phyloP scores from a whole-genome alignment of 768 basidiomycete genomes.

The Peribolospora kevripleyi region DNA sequence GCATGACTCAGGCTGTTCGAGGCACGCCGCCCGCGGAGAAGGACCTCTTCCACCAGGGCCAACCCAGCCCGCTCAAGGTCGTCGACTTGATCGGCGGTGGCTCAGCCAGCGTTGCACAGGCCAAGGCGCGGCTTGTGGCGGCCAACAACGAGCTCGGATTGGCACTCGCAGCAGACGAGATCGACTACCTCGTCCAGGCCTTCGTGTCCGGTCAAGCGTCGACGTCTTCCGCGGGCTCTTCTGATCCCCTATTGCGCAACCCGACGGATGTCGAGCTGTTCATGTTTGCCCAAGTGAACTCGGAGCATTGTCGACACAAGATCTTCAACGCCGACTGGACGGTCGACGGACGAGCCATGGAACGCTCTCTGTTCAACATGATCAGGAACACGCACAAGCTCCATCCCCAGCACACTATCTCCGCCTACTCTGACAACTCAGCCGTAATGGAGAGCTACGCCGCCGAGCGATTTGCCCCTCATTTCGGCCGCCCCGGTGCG shows the following conservation, averaged over 20 bases:
- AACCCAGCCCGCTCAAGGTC: conserved; percentile 42
- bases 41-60: conserved; percentile 28
- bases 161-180: conserved; percentile 68
- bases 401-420: conserved; percentile 53
- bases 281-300: conserved; percentile 99
- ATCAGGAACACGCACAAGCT: conserved; percentile 82
- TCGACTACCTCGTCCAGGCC: conserved; percentile 70
- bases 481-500: conserved; percentile 12
- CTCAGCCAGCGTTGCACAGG: conserved; percentile 19
- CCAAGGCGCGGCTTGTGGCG: conserved; percentile 37
- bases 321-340: conserved; percentile 98
- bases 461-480: conserved; percentile 48
- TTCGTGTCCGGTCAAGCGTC: conserved; percentile 35
- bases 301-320: conserved; percentile 98
- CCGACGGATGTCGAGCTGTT: conserved; percentile 95
- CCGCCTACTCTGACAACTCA: conserved; percentile 94
- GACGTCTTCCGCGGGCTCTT: conserved; percentile 23
- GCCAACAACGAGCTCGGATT: conserved; percentile 75
- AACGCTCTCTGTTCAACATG: conserved; percentile 76
- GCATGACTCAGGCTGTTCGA: conserved; percentile 77
- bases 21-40: conserved; percentile 34
- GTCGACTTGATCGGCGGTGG: conserved; percentile 33
- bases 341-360: conserved; percentile 41
- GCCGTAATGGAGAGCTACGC: conserved; percentile 64
- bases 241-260: conserved; percentile 34